phyloP scores from a whole-genome alignment of 805 yeast genomes.

The Cyberlindnera americana region DNA sequence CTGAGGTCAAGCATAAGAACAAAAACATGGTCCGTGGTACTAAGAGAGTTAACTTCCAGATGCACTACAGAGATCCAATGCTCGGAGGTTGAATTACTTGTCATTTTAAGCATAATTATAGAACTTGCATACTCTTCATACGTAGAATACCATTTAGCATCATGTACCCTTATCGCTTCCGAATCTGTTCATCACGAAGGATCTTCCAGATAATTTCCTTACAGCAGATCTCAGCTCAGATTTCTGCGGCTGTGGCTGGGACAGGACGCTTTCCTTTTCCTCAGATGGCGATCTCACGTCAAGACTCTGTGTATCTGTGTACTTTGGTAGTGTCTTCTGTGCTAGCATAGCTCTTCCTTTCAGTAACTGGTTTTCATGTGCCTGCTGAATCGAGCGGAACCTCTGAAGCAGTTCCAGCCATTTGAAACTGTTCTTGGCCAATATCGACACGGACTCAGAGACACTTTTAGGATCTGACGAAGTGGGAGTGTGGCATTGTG shows the following conservation, averaged over 20 bases:
- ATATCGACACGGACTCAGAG: constrained; percentile 13
- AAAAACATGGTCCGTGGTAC: constrained; percentile 47
- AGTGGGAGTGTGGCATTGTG: constrained; percentile 5
- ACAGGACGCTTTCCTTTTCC: constrained; percentile 3
- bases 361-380: constrained; percentile 31
- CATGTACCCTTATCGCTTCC: constrained; percentile 18
- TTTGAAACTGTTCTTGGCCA: constrained; percentile 27
- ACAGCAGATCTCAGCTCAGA: constrained; percentile 23
- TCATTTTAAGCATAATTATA: no score
- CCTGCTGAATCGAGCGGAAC: constrained; percentile 46
- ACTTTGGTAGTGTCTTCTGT: constrained; percentile 23
- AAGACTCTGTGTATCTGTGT: constrained; percentile 17
- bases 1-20: constrained; percentile 43
- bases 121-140: no score
- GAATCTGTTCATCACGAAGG: constrained; percentile 29
- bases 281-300: constrained; percentile 20
- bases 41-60: constrained; percentile 75
- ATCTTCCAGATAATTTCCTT: constrained; percentile 30
- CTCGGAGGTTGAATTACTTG: constrained; percentile 34
- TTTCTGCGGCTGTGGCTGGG: constrained; percentile 8
- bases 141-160: no score
- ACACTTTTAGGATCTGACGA: constrained; percentile 8
- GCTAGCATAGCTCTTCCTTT: constrained; percentile 13
- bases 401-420: constrained; percentile 45
- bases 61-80: constrained; percentile 76